Evolutionary conservation across 306 rosid species (phyloP), one percentile per base, ranked within the genome.

Genomic region (Dalbergia oliveri): DNA sequence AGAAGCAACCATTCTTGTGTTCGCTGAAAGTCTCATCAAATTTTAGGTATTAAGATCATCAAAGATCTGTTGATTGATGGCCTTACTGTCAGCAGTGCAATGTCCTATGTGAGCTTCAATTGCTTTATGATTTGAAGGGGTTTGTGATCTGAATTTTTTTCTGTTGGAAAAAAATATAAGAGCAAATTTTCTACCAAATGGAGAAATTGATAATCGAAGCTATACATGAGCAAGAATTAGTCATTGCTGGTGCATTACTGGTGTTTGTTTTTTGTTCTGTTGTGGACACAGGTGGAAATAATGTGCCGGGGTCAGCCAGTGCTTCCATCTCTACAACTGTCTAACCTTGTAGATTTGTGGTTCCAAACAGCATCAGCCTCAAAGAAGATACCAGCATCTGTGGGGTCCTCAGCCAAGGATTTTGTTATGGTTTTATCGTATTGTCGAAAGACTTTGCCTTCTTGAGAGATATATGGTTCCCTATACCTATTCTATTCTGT

Each of bases 331-430:
- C 54, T 86, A 80, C 89, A 86, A 78, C 89, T 95, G 63, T 92
- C 91, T 56, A 86, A 85, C 86, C 78, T 95, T 15, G 98, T 95
- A 14, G 97, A 95, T 61, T 78, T 91, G 76, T 95, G 99, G 99
- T 91, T 89, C 80, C 87, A 92, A 67, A 88, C 93, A 2, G 92
- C 93, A 35, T 86, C 97, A 19, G 67, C 97, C 11, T 80, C 93
- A 0, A 95, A 90, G 82, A 91, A 84, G 82, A 69, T 87, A 45
- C 91, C 97, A 0, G 96, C 97, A 66, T 82, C 92, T 3, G 92
- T 93, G 41, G 98, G 99, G 16, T 90, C 99, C 78, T 93, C 99
- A 0, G 98, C 98, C 4, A 95, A 95, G 88, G 98, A 95, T 84
- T 95, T 93, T 57, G 99, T 95, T 70, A 95, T 95, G 99, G 92